Evolutionary conservation across 441 rosid genomes (phyloP).

Genomic region (Arabidopsis hybrid): DNA sequence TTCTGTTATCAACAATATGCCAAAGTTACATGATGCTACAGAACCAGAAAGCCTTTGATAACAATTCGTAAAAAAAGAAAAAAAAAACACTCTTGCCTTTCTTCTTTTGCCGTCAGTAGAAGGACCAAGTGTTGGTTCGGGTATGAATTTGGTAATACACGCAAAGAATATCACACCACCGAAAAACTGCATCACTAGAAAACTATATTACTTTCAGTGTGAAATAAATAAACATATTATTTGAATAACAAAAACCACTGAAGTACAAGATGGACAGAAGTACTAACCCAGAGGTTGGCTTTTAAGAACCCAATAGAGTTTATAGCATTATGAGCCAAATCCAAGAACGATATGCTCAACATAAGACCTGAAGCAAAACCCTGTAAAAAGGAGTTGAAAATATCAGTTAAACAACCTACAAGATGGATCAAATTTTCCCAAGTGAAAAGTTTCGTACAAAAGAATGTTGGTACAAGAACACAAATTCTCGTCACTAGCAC

Average conservation of each 20-base stretch:
- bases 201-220: constrained; percentile 46
- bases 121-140: constrained; percentile 80
- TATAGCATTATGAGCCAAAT: constrained; percentile 97
- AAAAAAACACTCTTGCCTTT: constrained; percentile 58
- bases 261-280: constrained; percentile 38
- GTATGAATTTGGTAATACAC: constrained; percentile 82
- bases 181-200: constrained; percentile 73
- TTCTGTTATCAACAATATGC: constrained; percentile 60
- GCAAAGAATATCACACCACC: constrained; percentile 96
- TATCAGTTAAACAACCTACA: constrained; percentile 38
- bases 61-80: constrained; percentile 1
- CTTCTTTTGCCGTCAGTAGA: constrained; percentile 67
- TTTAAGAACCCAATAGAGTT: constrained; percentile 95
- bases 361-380: constrained; percentile 99
- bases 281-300: constrained; percentile 95
- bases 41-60: constrained; percentile 11
- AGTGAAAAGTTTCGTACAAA: constrained; percentile 7
- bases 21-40: constrained; percentile 41
- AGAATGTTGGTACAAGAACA: constrained; percentile 2
- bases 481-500: constrained; percentile 4
- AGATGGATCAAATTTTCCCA: background rate
- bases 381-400: constrained; percentile 52
- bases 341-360: constrained; percentile 98
- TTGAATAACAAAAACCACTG: constrained; percentile 13
- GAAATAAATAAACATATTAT: constrained; percentile 20